These are phyloP conservation scores for Raffaelea deltoideospora DNA, from an alignment of 2,329 filamentous ascomycete genomes.

Conservation along the genomic window DNA sequence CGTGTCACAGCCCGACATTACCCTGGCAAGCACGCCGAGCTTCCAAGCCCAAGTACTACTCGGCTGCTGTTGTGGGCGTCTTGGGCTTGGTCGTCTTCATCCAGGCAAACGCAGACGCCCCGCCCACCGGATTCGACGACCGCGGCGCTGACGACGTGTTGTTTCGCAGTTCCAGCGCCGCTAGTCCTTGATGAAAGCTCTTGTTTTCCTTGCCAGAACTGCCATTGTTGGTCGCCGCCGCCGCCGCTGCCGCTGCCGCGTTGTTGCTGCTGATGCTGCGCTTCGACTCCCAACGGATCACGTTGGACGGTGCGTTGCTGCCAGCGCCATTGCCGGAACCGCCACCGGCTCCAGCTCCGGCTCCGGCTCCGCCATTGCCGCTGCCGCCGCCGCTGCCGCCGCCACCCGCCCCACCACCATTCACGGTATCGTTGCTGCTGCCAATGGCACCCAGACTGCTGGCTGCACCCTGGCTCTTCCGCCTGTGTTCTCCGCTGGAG, in stretches of 20 bases:
- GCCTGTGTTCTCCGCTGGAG: constrained; percentile 31
- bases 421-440: constrained; percentile 12
- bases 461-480: constrained; percentile 31
- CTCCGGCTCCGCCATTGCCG: constrained; percentile 6
- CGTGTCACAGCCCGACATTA: no score
- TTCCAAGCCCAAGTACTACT: no score
- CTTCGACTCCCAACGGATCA: constrained; percentile 37
- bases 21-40: no score
- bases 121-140: constrained; percentile 69
- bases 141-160: constrained; percentile 31
- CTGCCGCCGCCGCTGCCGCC: constrained; percentile 11
- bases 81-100: constrained; percentile 47
- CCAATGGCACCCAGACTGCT: constrained; percentile 1
- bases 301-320: constrained; percentile 5
- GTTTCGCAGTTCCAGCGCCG: constrained; percentile 16
- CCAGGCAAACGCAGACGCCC: constrained; percentile 91
- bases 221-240: constrained; percentile 19
- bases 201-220: constrained; percentile 20
- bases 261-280: constrained; percentile 25
- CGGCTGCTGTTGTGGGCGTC: constrained; percentile 20
- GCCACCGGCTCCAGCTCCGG: constrained; percentile 7
- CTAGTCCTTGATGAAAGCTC: constrained; percentile 10
- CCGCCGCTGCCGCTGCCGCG: no score
- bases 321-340: constrained; percentile 4
- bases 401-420: constrained; percentile 1